Conservation (phyloP, 1,284 basidiomycete species). For the Clitocybe nebularis region DNA sequence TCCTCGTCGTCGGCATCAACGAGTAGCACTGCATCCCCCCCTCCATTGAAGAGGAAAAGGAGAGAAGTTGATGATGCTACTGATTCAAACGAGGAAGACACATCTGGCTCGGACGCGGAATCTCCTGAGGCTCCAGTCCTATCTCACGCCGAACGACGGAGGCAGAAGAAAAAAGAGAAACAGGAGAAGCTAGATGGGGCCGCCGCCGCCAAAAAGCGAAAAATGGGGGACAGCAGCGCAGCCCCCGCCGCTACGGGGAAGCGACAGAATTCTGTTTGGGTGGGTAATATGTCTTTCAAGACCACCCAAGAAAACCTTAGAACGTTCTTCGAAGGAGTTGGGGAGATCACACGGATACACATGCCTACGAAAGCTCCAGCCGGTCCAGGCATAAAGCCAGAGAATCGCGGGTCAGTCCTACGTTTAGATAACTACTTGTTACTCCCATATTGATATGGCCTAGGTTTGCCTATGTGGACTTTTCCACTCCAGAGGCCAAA, state of each 20-base stretch:
- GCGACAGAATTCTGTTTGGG: conserved; percentile 87
- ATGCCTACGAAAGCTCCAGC: conserved; percentile 63
- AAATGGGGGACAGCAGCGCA: conserved; percentile 37
- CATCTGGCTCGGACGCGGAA: conserved; percentile 11
- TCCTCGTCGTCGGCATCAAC: conserved; percentile 19
- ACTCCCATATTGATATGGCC: neutral
- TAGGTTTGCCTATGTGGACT: conserved; percentile 97
- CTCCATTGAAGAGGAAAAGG: conserved; percentile 17
- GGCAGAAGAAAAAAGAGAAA: conserved; percentile 41
- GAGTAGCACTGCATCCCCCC: conserved; percentile 19
- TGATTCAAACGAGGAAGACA: conserved; percentile 16
- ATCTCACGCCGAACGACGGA: conserved; percentile 69
- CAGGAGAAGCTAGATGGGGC: conserved; percentile 14
- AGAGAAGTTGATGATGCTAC: conserved; percentile 13
- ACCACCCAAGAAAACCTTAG: conserved; percentile 74
- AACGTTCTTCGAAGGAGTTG: conserved; percentile 68
- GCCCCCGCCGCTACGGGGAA: conserved; percentile 28
- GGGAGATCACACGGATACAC: conserved; percentile 70
- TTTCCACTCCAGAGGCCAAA: conserved; percentile 76
- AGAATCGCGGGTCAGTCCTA: conserved; percentile 64
- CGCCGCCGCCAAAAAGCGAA: conserved; percentile 40
- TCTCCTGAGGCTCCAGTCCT: conserved; percentile 45
- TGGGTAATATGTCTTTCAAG: conserved; percentile 93
- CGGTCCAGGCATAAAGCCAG: conserved; percentile 39
- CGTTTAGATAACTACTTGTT: neutral